Evolutionary conservation across 2,329 filamentous ascomycete species (phyloP).

Genomic region (Colletotrichum limetticola): DNA sequence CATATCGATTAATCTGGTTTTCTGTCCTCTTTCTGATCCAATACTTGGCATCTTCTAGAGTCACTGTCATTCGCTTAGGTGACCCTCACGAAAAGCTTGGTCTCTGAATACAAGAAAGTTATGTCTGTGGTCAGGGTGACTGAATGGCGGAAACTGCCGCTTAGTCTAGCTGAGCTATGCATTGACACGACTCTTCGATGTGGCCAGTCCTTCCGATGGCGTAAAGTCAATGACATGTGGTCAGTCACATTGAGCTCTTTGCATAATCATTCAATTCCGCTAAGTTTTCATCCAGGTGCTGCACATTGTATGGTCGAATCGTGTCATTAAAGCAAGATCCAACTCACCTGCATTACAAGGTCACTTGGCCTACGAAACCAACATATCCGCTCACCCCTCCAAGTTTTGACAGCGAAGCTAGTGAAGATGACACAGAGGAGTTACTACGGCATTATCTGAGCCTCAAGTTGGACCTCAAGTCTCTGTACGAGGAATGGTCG

Average conservation of each 20-base stretch:
- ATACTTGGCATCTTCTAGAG: neutral
- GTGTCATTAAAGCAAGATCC: slow-evolving; percentile 86
- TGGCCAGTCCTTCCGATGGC: slow-evolving; percentile 97
- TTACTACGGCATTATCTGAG: slow-evolving; percentile 90
- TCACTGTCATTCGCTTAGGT: neutral
- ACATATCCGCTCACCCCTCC: slow-evolving; percentile 32
- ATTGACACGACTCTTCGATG: slow-evolving; percentile 95
- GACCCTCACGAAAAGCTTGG: neutral
- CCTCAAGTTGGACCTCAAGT: slow-evolving; percentile 77
- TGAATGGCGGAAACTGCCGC: slow-evolving; percentile 88
- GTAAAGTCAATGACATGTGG: slow-evolving; percentile 88
- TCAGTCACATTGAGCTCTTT: slow-evolving; percentile 45
- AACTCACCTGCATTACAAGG: slow-evolving; percentile 81
- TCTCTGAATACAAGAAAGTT: neutral
- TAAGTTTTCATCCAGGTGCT: slow-evolving; percentile 65
- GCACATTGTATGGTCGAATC: slow-evolving; percentile 86
- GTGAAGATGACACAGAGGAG: slow-evolving; percentile 74
- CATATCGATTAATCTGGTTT: neutral
- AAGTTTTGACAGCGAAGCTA: slow-evolving; percentile 37
- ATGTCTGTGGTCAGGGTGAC: slow-evolving; percentile 62
- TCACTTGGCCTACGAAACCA: slow-evolving; percentile 64
- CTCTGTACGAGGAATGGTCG: slow-evolving; percentile 90
- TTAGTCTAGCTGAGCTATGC: slow-evolving; percentile 86
- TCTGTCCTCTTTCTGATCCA: neutral
- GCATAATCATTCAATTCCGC: neutral